Evolutionary conservation across 768 basidiomycete genomes (phyloP).

Genomic region (Paxillus ammoniavirescens): DNA sequence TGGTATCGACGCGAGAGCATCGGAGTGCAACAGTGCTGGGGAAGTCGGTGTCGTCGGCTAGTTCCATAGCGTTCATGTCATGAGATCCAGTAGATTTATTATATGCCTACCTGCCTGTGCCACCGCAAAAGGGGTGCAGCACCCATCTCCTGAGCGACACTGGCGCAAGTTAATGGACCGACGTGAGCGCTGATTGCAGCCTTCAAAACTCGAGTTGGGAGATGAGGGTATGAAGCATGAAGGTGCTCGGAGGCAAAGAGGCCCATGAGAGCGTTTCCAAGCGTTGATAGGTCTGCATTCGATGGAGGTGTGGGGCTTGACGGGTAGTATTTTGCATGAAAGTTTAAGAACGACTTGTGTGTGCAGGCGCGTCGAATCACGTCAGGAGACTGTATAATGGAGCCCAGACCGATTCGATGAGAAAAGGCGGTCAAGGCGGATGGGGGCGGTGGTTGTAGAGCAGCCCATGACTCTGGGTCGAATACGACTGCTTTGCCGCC

Average conservation of each 20-base stretch:
- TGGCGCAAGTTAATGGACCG: conserved; percentile 79
- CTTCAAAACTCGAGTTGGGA: conserved; percentile 89
- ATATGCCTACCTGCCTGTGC: conserved; percentile 57
- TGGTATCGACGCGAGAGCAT: conserved; percentile 86
- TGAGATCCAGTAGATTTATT: background rate
- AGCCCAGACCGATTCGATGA: conserved; percentile 70
- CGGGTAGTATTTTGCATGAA: conserved; percentile 58
- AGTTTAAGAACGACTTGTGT: conserved; percentile 63
- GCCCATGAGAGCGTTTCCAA: conserved; percentile 89
- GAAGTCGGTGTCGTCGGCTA: conserved; percentile 50
- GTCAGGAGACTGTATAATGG: conserved; percentile 52
- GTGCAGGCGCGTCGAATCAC: conserved; percentile 74
- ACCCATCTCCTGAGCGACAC: conserved; percentile 84
- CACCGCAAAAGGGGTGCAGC: conserved; percentile 76
- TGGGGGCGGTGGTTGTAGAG: conserved; percentile 67
- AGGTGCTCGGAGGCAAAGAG: conserved; percentile 86
- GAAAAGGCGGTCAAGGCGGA: conserved; percentile 74
- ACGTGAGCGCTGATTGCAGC: conserved; percentile 91
- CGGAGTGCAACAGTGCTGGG: conserved; percentile 66
- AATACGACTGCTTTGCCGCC: conserved; percentile 45
- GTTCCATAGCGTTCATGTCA: background rate
- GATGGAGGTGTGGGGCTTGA: conserved; percentile 52
- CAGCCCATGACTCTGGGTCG: conserved; percentile 66
- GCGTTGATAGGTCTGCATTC: conserved; percentile 70
- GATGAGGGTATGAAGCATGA: conserved; percentile 77